Conservation (phyloP, 352 stramenopile species). For the Phytophthora sp. region DNA sequence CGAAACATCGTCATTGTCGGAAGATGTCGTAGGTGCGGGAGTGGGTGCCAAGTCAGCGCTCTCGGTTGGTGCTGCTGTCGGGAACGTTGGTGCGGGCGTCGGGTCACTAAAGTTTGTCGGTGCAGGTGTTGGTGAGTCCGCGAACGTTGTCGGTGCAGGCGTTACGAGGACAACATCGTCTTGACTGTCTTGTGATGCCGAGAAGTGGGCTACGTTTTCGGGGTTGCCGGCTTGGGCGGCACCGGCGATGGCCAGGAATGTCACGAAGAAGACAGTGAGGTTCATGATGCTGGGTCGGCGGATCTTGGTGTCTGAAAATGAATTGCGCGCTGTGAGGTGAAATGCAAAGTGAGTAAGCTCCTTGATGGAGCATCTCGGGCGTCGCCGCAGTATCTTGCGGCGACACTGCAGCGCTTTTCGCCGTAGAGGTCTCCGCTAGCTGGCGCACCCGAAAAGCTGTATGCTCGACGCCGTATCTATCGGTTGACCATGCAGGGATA, state of each 20-base stretch:
- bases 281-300: conserved; percentile 42
- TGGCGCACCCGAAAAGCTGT: conserved; percentile 8
- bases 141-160: conserved; percentile 14
- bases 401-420: conserved; percentile 13
- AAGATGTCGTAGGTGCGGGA: conserved; percentile 14
- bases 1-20: background rate
- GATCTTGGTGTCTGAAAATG: background rate
- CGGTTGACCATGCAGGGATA: conserved; percentile 32
- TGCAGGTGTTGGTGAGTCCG: conserved; percentile 9
- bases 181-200: conserved; percentile 14
- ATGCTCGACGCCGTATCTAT: conserved; percentile 17
- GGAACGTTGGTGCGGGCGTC: conserved; percentile 18
- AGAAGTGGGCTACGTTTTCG: conserved; percentile 15
- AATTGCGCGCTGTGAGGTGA: conserved; percentile 25
- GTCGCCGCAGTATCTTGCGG: too few relatives aligned
- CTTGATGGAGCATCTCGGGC: background rate
- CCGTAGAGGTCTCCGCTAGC: conserved; percentile 9
- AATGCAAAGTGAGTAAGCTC: conserved; percentile 32
- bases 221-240: conserved; percentile 25
- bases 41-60: conserved; percentile 15
- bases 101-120: conserved; percentile 27
- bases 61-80: conserved; percentile 26
- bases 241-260: conserved; percentile 31
- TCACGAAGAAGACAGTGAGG: conserved; percentile 40
- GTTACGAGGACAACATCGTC: conserved; percentile 1